Percentiles rank a stretch among this genome's conserved stretches.
These are phyloP conservation scores for Nevesoporus exiguus DNA, from an alignment of 768 basidiomycete species.

Conservation along the genomic window DNA sequence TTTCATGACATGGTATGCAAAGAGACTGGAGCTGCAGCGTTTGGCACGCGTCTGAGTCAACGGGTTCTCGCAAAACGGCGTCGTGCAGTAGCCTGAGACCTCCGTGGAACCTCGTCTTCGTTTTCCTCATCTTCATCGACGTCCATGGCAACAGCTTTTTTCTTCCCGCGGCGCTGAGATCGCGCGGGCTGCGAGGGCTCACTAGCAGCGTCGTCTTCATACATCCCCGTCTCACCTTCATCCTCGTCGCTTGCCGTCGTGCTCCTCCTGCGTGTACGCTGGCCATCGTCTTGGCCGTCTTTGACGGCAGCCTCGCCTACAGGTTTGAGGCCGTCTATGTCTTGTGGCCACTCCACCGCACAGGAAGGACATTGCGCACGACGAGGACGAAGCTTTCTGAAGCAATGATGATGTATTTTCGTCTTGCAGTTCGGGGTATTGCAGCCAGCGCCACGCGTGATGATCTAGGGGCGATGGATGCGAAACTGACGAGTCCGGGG, in stretches of 20 bases:
- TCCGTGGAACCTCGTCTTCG: constrained; percentile 29
- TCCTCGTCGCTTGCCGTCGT: constrained; percentile 37
- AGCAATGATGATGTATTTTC: constrained; percentile 65
- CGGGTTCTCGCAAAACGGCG: constrained; percentile 21
- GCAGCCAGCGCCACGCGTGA: constrained; percentile 70
- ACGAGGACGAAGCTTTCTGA: constrained; percentile 45
- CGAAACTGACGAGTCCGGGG: not conserved
- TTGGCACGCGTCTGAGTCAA: constrained; percentile 9
- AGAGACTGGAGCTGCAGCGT: not conserved
- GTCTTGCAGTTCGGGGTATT: constrained; percentile 57
- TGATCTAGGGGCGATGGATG: constrained; percentile 40
- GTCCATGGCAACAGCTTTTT: constrained; percentile 38
- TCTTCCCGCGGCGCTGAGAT: constrained; percentile 27
- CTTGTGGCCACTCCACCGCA: constrained; percentile 54
- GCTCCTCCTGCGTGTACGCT: constrained; percentile 35
- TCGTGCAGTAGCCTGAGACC: constrained; percentile 17
- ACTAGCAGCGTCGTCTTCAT: constrained; percentile 33
- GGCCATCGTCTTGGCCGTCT: constrained; percentile 52
- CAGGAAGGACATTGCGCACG: constrained; percentile 55
- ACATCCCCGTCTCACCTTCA: constrained; percentile 39
- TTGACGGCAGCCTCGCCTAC: constrained; percentile 69
- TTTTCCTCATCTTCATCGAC: constrained; percentile 42
- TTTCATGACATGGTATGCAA: not conserved
- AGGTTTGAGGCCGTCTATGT: constrained; percentile 45
- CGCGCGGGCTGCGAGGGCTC: constrained; percentile 31